These are phyloP conservation scores for Olyra latifolia DNA, from an alignment of 176 grass and related monocot genomes.

Conservation along the genomic window DNA sequence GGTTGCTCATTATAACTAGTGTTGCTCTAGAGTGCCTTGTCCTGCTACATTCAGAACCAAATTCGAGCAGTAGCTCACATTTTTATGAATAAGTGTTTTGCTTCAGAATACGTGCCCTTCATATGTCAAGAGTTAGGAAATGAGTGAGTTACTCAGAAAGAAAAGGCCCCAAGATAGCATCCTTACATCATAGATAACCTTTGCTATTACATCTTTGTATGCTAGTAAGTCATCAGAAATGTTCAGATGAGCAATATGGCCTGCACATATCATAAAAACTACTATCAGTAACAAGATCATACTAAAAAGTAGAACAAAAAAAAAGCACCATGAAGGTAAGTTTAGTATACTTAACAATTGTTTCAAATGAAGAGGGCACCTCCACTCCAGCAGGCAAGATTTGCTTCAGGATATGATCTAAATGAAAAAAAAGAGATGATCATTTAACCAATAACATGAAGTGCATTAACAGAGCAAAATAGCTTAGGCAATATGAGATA, in stretches of 20 bases:
- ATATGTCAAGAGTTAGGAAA: not conserved
- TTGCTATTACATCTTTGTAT: slow-evolving; percentile 84
- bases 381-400: slow-evolving; percentile 80
- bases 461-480: not conserved
- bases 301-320: slow-evolving; percentile 19
- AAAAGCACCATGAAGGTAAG: slow-evolving; percentile 18
- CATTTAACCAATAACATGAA: not conserved
- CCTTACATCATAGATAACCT: slow-evolving; percentile 97
- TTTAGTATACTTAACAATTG: slow-evolving; percentile 77
- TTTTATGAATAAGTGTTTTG: not conserved
- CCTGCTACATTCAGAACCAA: not conserved
- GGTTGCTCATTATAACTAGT: not conserved
- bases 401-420: slow-evolving; percentile 89
- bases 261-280: slow-evolving; percentile 49
- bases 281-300: slow-evolving; percentile 28
- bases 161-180: not conserved
- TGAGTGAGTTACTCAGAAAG: slow-evolving; percentile 14
- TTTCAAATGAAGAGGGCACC: slow-evolving; percentile 98
- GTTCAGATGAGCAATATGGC: slow-evolving; percentile 99
- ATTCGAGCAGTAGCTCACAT: not conserved
- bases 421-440: slow-evolving; percentile 27
- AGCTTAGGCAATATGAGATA: not conserved
- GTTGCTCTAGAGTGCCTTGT: not conserved
- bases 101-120: slow-evolving; percentile 1
- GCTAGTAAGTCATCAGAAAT: slow-evolving; percentile 76